Percentiles rank a stretch among this genome's conserved stretches.
Evolutionary conservation across 1,284 basidiomycete species (phyloP).

Genomic region (Chalciporus sp.): DNA sequence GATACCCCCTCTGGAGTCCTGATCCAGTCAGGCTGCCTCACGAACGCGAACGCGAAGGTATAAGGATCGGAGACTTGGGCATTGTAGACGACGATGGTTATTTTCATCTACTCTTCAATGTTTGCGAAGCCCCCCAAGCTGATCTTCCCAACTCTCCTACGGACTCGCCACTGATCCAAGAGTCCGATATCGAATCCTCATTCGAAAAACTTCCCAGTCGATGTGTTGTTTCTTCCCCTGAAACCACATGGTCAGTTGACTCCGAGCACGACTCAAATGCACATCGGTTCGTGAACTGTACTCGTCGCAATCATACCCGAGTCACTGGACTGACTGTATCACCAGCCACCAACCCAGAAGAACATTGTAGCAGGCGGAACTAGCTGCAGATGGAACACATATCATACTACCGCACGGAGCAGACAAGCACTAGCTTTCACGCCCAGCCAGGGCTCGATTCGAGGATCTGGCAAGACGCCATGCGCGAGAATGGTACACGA

Average conservation of each 20-base stretch:
- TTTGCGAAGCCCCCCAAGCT: background rate
- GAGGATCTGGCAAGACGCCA: background rate
- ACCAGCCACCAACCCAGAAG: background rate
- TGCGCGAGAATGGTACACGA: background rate
- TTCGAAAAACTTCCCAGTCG: too few relatives aligned
- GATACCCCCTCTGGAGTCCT: constrained; percentile 8
- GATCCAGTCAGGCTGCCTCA: background rate
- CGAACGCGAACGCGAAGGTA: background rate
- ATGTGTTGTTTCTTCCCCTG: too few relatives aligned
- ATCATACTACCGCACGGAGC: background rate
- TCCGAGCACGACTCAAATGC: too few relatives aligned
- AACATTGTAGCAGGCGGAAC: background rate
- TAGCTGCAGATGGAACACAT: background rate
- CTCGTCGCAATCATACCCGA: too few relatives aligned
- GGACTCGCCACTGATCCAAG: background rate
- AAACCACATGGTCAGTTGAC: too few relatives aligned
- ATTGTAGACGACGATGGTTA: background rate
- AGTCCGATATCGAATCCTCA: background rate
- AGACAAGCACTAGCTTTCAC: background rate
- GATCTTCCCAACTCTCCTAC: background rate
- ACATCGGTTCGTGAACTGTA: too few relatives aligned
- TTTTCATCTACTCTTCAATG: constrained; percentile 6
- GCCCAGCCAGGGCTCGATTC: background rate
- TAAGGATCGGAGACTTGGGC: constrained; percentile 7
- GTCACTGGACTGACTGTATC: too few relatives aligned